Conservation (phyloP, 495 filamentous ascomycete species). For the Neohortaea acidophila region DNA sequence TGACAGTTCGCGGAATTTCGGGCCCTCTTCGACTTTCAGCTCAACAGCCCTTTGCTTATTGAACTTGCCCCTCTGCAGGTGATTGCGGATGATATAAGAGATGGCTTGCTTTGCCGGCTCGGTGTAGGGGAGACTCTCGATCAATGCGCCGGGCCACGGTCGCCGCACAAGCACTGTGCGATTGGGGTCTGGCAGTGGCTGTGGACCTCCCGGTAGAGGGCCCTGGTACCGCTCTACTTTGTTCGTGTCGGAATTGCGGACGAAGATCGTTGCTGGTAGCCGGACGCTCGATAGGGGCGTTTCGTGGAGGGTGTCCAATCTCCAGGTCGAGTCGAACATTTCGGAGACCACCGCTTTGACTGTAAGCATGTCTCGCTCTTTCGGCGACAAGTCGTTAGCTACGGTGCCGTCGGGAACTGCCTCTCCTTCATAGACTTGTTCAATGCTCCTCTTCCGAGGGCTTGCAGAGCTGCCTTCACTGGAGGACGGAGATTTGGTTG, state of each 20-base stretch:
- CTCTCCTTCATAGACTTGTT: slow-evolving; percentile 31
- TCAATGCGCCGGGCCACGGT: slow-evolving; percentile 66
- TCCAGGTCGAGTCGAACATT: slow-evolving; percentile 76
- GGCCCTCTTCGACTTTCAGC: slow-evolving; percentile 40
- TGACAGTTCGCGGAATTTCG: slow-evolving; percentile 37
- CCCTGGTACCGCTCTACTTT: slow-evolving; percentile 51
- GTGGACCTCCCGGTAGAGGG: slow-evolving; percentile 38
- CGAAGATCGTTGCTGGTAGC: slow-evolving; percentile 52
- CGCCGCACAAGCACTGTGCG: slow-evolving; percentile 59
- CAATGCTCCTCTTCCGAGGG: slow-evolving; percentile 46
- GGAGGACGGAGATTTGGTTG: not conserved
- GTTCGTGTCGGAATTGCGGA: slow-evolving; percentile 49
- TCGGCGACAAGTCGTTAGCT: slow-evolving; percentile 7
- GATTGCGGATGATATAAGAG: slow-evolving; percentile 69
- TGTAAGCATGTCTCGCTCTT: slow-evolving; percentile 22
- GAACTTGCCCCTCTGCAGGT: slow-evolving; percentile 69
- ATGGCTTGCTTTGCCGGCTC: slow-evolving; percentile 48
- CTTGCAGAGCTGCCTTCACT: slow-evolving; percentile 14
- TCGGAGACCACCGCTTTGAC: slow-evolving; percentile 46
- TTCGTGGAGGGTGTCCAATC: slow-evolving; percentile 49
- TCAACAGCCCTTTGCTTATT: slow-evolving; percentile 42
- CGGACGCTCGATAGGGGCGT: slow-evolving; percentile 47
- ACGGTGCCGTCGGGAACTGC: slow-evolving; percentile 9
- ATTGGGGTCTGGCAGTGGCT: slow-evolving; percentile 35
- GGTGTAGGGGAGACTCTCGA: slow-evolving; percentile 50